A percentile compares a stretch with the other conserved stretches of the same genome.
These are phyloP conservation scores for Beauveria scarabaeidicola DNA, from an alignment of 2,329 filamentous ascomycete genomes.

Conservation along the genomic window DNA sequence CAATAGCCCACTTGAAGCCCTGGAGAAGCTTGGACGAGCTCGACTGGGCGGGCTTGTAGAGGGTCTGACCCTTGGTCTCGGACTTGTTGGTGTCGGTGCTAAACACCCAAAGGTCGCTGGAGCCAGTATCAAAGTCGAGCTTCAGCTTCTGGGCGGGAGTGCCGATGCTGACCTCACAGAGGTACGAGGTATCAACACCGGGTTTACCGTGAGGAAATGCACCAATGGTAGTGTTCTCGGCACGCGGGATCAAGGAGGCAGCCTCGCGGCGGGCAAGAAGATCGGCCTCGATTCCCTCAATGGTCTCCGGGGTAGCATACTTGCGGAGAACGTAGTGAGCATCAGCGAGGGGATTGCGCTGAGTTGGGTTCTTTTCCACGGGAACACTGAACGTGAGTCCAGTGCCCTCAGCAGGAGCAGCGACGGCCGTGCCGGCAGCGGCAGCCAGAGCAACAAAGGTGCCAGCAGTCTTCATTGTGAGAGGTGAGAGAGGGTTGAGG, in stretches of 20 bases:
- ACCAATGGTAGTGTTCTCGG: not conserved
- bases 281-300: not conserved
- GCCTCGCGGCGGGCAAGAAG: not conserved
- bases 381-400: slow-evolving; percentile 6
- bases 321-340: slow-evolving; percentile 1
- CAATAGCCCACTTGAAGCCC: slow-evolving; percentile 33
- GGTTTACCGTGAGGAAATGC: not conserved
- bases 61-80: slow-evolving; percentile 29
- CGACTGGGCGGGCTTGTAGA: slow-evolving; percentile 32
- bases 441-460: slow-evolving; percentile 7
- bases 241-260: not conserved
- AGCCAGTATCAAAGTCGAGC: slow-evolving; percentile 35
- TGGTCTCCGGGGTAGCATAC: not conserved
- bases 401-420: not conserved
- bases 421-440: not conserved
- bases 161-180: slow-evolving; percentile 24
- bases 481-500: not conserved
- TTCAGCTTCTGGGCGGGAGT: slow-evolving; percentile 31
- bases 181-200: slow-evolving; percentile 9
- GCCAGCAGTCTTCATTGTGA: slow-evolving; percentile 5
- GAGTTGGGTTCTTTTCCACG: not conserved
- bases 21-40: slow-evolving; percentile 28
- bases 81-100: slow-evolving; percentile 32
- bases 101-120: slow-evolving; percentile 38
- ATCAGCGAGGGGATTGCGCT: not conserved